Conservation (phyloP, 208 protist genomes). For the Borovskyia barvae region DNA sequence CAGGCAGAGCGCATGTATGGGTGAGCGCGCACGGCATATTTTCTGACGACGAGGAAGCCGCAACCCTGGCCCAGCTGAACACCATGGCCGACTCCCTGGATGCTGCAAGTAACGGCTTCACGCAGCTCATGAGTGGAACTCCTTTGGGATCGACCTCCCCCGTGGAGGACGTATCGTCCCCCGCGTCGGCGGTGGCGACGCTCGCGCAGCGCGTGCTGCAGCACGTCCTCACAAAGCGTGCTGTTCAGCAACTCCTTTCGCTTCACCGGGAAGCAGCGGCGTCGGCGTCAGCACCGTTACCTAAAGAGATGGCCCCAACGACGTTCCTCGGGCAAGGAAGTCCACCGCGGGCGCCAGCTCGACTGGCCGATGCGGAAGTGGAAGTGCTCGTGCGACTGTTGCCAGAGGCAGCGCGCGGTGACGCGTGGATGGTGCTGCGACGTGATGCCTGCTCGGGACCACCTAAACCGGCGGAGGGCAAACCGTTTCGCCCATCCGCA, state of each 20-base stretch:
- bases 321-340: background rate
- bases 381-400: slow-evolving; percentile 11
- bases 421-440: background rate
- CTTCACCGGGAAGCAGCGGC: background rate
- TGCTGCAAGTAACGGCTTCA: background rate
- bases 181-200: too few relatives aligned
- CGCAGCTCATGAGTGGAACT: background rate
- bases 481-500: too few relatives aligned
- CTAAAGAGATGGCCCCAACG: background rate
- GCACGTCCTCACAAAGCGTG: slow-evolving; percentile 9
- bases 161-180: too few relatives aligned
- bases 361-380: background rate
- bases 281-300: background rate
- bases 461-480: too few relatives aligned
- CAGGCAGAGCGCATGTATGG: too few relatives aligned
- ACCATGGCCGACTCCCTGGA: background rate
- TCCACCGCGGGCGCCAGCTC: background rate
- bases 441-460: too few relatives aligned
- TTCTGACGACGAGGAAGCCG: background rate
- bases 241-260: slow-evolving; percentile 12
- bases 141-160: background rate
- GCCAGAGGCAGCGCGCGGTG: background rate
- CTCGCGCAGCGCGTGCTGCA: slow-evolving; percentile 16
- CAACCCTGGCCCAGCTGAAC: background rate
- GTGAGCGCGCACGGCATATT: background rate